Evolutionary conservation across 2,329 filamentous ascomycete species (phyloP).

Genomic region (Xylariaceae sp.): DNA sequence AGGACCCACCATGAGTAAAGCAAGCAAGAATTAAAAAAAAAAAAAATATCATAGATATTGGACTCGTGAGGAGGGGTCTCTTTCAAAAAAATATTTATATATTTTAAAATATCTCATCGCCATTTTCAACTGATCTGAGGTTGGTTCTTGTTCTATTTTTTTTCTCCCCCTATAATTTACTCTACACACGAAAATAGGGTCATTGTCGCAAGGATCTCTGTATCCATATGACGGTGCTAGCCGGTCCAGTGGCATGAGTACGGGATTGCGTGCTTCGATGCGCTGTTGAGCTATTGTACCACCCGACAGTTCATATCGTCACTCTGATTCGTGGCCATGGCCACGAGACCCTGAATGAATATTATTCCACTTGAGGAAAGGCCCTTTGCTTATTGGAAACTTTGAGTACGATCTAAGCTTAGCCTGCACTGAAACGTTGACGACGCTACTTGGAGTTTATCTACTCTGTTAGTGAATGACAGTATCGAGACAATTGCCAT

Average conservation of each 20-base stretch:
- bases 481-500: neutral
- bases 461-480: neutral
- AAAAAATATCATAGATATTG: constrained; percentile 4
- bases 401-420: constrained; percentile 8
- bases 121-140: neutral
- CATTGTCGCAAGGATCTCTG: constrained; percentile 11
- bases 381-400: constrained; percentile 4
- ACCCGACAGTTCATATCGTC: constrained; percentile 10
- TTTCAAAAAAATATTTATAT: too few species aligned
- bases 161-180: neutral
- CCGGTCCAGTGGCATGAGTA: constrained; percentile 21
- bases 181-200: constrained; percentile 15
- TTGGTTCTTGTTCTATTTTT: constrained; percentile 8
- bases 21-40: constrained; percentile 8
- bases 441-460: constrained; percentile 9
- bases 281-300: constrained; percentile 22
- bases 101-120: constrained; percentile 16
- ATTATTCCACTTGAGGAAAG: constrained; percentile 16
- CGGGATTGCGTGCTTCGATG: constrained; percentile 31
- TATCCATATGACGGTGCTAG: constrained; percentile 7
- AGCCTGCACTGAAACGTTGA: constrained; percentile 5
- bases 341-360: constrained; percentile 24
- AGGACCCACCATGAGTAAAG: constrained; percentile 17
- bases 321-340: constrained; percentile 25
- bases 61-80: neutral